These are phyloP conservation scores for Mycena floridula DNA, from an alignment of 768 basidiomycete genomes.

Conservation along the genomic window DNA sequence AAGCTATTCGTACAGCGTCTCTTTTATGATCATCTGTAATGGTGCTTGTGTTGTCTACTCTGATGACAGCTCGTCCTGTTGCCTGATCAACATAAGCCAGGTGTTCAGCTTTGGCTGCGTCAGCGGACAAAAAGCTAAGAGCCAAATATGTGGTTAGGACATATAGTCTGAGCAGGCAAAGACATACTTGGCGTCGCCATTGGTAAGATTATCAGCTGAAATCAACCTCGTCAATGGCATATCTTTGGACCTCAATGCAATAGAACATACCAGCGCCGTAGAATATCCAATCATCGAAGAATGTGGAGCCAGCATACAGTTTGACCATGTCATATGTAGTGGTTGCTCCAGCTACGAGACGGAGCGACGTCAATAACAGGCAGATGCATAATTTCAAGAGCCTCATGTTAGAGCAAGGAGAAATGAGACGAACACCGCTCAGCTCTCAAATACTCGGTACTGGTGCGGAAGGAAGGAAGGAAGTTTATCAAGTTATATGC, in stretches of 20 bases:
- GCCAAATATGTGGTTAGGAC: slow-evolving; percentile 5
- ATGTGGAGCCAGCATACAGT: too few species aligned
- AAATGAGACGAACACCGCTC: too few species aligned
- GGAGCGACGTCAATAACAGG: too few species aligned
- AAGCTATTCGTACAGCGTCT: slow-evolving; percentile 61
- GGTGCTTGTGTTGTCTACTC: slow-evolving; percentile 63
- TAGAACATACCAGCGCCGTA: slow-evolving; percentile 44
- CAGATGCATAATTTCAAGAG: too few species aligned
- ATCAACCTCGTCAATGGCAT: too few species aligned
- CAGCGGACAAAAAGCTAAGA: slow-evolving; percentile 43
- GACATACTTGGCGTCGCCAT: slow-evolving; percentile 49
- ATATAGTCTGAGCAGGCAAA: background rate
- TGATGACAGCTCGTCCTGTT: slow-evolving; percentile 70
- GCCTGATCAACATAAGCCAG: slow-evolving; percentile 57
- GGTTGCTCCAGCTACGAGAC: too few species aligned
- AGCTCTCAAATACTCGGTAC: too few species aligned
- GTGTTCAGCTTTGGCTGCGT: slow-evolving; percentile 36
- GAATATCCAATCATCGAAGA: slow-evolving; percentile 67
- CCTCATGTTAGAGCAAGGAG: too few species aligned
- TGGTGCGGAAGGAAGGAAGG: too few species aligned
- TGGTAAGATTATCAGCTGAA: slow-evolving; percentile 64
- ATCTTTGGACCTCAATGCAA: slow-evolving; percentile 1
- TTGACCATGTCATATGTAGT: too few species aligned
- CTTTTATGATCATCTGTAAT: slow-evolving; percentile 51
- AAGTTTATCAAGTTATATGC: too few species aligned